A percentile compares a stretch with the other conserved stretches of the same genome.
Conservation (phyloP, 139 green algal genomes). For the Trebouxia sp. region DNA sequence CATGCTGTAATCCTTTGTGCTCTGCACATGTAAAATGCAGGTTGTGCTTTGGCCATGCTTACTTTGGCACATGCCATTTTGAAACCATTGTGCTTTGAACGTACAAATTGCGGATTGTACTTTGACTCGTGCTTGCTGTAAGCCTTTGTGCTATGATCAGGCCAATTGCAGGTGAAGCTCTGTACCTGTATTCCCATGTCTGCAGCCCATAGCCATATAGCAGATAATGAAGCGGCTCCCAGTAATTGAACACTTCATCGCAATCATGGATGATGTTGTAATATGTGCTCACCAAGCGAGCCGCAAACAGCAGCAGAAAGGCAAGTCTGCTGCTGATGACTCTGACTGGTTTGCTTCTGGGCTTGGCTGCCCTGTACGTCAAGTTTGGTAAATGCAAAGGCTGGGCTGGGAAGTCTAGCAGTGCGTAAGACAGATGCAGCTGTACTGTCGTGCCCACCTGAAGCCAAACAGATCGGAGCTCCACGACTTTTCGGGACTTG, state of each 20-base stretch:
- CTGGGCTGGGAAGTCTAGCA: no score
- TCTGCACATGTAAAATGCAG: no score
- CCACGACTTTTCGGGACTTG: not conserved
- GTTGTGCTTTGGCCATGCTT: no score
- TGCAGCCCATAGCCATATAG: slow-evolving; percentile 78
- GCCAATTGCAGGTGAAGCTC: not conserved
- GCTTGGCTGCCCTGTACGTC: not conserved
- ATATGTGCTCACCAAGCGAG: slow-evolving; percentile 40
- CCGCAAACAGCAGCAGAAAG: slow-evolving; percentile 44
- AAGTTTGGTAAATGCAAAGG: no score
- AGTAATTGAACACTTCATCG: slow-evolving; percentile 93
- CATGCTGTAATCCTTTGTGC: no score
- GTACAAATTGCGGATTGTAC: no score
- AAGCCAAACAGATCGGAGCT: not conserved
- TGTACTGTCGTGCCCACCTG: not conserved
- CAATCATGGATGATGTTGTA: slow-evolving; percentile 90
- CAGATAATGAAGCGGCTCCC: slow-evolving; percentile 88
- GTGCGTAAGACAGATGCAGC: no score
- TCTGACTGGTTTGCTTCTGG: not conserved
- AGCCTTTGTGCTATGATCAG: not conserved
- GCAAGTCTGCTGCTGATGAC: slow-evolving; percentile 21
- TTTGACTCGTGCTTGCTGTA: no score
- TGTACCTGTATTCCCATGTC: slow-evolving; percentile 87
- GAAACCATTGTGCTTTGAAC: no score
- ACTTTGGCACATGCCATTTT: no score